Evolutionary conservation across 352 stramenopile species (phyloP).

Genomic region (Pythium sp.): DNA sequence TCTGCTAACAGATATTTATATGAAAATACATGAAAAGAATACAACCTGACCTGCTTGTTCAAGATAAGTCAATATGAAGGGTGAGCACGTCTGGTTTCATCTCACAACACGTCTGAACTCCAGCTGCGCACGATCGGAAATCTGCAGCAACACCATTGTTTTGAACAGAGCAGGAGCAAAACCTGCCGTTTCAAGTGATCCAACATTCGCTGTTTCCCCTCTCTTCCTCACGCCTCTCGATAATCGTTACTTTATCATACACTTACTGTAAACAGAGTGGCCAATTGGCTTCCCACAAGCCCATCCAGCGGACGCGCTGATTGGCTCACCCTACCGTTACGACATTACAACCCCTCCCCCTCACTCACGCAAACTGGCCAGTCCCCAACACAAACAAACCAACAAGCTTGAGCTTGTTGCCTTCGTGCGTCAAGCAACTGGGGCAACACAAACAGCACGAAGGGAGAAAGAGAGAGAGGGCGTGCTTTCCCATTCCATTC

Average conservation of each 20-base stretch:
- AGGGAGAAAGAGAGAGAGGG: background rate
- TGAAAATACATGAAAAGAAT: background rate
- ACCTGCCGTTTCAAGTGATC: background rate
- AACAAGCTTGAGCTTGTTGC: too few species aligned
- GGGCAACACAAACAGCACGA: background rate
- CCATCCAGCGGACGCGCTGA: background rate
- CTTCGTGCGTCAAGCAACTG: too few species aligned
- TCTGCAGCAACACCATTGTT: background rate
- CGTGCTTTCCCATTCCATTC: background rate
- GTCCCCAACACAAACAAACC: too few species aligned
- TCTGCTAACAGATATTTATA: background rate
- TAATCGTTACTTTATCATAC: background rate
- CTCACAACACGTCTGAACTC: background rate
- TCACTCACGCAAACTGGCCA: background rate
- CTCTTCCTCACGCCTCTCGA: background rate
- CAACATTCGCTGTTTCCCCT: background rate
- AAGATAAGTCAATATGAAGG: background rate
- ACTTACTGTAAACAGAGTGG: background rate
- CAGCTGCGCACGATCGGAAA: conserved; percentile 2
- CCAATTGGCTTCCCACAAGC: background rate
- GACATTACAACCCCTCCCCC: background rate
- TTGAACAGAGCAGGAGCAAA: background rate
- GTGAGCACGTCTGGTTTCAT: background rate
- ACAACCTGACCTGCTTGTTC: background rate
- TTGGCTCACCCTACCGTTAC: background rate